Percentiles rank a stretch among this genome's conserved stretches.
Conservation (phyloP, 371 early-diverging fungal genomes). For the Ordospora pajunii region DNA sequence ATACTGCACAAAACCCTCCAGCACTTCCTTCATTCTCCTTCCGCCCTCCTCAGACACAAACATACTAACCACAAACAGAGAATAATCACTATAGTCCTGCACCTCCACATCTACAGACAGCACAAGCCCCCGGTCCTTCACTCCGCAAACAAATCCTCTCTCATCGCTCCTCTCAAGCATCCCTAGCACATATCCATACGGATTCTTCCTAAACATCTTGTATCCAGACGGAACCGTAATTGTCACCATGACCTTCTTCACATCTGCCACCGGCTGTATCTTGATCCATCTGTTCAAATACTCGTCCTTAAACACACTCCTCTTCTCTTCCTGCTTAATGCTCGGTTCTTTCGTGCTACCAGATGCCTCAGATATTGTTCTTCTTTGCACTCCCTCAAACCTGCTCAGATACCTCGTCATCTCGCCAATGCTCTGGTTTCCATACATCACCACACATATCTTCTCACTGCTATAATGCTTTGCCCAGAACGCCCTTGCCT, state of each 20-base stretch:
- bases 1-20: conserved; percentile 20
- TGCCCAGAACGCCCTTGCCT: conserved; percentile 46
- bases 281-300: conserved; percentile 34
- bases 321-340: not conserved
- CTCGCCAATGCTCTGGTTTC: conserved; percentile 38
- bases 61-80: conserved; percentile 30
- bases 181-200: conserved; percentile 27
- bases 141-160: conserved; percentile 16
- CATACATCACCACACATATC: conserved; percentile 52
- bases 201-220: conserved; percentile 34
- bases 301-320: conserved; percentile 20
- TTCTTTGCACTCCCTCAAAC: conserved; percentile 24
- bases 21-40: conserved; percentile 1
- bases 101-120: conserved; percentile 14
- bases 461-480: conserved; percentile 40
- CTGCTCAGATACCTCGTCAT: conserved; percentile 14
- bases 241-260: conserved; percentile 27
- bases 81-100: conserved; percentile 11
- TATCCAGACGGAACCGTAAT: conserved; percentile 26
- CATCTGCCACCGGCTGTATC: conserved; percentile 40
- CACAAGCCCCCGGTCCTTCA: conserved; percentile 42
- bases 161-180: conserved; percentile 38
- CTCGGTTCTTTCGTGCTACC: not conserved
- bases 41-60: conserved; percentile 26
- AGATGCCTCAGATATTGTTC: not conserved